These are phyloP conservation scores for Evansstolkia leycettana DNA, from an alignment of 495 filamentous ascomycete genomes.

Conservation along the genomic window DNA sequence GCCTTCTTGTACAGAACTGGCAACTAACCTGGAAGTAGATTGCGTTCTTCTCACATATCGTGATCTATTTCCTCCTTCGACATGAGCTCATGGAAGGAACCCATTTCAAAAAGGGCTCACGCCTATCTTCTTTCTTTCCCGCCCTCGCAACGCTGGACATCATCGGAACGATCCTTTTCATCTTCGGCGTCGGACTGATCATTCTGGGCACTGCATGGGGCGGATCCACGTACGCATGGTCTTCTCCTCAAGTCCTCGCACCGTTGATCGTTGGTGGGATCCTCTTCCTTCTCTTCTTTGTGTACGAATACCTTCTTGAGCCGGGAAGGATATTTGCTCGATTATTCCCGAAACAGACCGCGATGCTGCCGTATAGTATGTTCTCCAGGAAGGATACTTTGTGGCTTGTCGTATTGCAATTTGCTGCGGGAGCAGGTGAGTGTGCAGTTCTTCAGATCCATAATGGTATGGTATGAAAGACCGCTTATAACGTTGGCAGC, in stretches of 20 bases:
- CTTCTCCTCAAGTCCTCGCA: constrained; percentile 33
- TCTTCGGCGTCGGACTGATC: constrained; percentile 45
- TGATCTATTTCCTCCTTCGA: constrained; percentile 17
- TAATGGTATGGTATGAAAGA: too few species aligned
- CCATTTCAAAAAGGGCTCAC: constrained; percentile 9
- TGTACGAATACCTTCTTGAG: constrained; percentile 44
- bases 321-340: constrained; percentile 28
- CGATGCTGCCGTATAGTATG: constrained; percentile 46
- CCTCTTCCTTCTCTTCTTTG: constrained; percentile 31
- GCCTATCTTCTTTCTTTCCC: constrained; percentile 13
- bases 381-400: constrained; percentile 37
- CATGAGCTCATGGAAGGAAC: constrained; percentile 21
- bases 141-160: constrained; percentile 41
- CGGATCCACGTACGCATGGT: constrained; percentile 44
- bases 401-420: constrained; percentile 40
- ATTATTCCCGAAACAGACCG: constrained; percentile 31
- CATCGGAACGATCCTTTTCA: constrained; percentile 42
- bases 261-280: constrained; percentile 38
- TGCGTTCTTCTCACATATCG: constrained; percentile 15
- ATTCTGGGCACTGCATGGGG: constrained; percentile 49
- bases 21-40: constrained; percentile 5
- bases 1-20: neutral
- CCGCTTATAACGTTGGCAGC: constrained; percentile 7
- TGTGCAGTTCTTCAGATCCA: constrained; percentile 11
- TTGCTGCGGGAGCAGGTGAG: constrained; percentile 38